Evolutionary conservation across 768 basidiomycete genomes (phyloP).

Genomic region (Boletus subparvulus): DNA sequence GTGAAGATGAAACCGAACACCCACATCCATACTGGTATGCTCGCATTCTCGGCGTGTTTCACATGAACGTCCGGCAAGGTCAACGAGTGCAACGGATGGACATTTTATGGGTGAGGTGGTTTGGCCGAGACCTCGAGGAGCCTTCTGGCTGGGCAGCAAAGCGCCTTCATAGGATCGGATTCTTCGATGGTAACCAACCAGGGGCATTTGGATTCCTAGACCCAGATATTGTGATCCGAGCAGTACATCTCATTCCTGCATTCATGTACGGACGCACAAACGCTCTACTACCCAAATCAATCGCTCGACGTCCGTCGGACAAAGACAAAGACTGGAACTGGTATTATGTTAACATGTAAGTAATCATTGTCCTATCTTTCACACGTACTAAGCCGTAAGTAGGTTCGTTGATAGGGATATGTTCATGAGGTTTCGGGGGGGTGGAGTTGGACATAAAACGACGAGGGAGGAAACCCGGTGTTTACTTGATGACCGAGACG

Average conservation of each 20-base stretch:
- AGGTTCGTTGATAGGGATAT: background rate
- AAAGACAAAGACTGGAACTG: slow-evolving; percentile 25
- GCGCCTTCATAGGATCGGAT: slow-evolving; percentile 40
- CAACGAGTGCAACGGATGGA: slow-evolving; percentile 27
- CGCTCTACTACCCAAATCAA: too few relatives aligned
- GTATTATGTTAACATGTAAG: slow-evolving; percentile 37
- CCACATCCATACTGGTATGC: too few relatives aligned
- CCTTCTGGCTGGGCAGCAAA: slow-evolving; percentile 25
- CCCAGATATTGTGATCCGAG: slow-evolving; percentile 39
- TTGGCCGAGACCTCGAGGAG: slow-evolving; percentile 28
- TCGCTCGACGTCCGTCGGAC: too few relatives aligned
- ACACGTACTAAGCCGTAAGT: slow-evolving; percentile 6
- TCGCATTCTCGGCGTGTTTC: too few relatives aligned
- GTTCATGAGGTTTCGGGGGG: slow-evolving; percentile 16
- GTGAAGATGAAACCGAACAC: too few relatives aligned
- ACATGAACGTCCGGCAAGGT: background rate
- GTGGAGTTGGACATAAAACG: slow-evolving; percentile 26
- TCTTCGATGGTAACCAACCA: slow-evolving; percentile 29
- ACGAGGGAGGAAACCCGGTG: background rate
- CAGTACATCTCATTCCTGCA: too few relatives aligned
- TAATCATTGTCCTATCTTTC: background rate
- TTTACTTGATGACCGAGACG: background rate
- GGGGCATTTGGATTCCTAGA: slow-evolving; percentile 48
- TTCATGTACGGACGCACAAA: too few relatives aligned
- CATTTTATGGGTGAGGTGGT: slow-evolving; percentile 44